Percentiles rank a stretch among this genome's conserved stretches.
Conservation (phyloP, 2,329 filamentous ascomycete genomes). For the Ceratocystis colombiana region DNA sequence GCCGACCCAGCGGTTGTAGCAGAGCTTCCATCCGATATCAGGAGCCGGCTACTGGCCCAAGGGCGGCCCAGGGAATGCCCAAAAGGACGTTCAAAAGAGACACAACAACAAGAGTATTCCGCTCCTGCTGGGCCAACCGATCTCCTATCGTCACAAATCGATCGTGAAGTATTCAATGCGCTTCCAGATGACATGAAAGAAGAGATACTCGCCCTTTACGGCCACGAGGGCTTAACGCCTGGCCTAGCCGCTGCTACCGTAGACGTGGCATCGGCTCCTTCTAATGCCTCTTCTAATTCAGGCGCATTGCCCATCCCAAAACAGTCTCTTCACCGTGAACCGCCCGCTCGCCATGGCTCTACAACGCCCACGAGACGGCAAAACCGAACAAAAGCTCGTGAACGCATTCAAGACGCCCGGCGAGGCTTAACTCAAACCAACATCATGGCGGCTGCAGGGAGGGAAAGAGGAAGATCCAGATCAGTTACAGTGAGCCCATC, state of each 20-base stretch:
- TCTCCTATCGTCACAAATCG: constrained; percentile 69
- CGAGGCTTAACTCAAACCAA: constrained; percentile 62
- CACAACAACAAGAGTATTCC: background rate
- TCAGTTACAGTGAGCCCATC: constrained; percentile 20
- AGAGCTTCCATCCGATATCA: constrained; percentile 74
- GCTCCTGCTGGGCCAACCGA: constrained; percentile 22
- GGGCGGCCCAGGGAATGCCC: constrained; percentile 29
- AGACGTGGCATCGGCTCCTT: constrained; percentile 25
- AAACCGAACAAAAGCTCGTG: constrained; percentile 38
- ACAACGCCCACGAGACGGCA: constrained; percentile 30
- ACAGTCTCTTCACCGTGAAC: constrained; percentile 8
- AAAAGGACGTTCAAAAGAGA: background rate
- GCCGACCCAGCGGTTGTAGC: constrained; percentile 72
- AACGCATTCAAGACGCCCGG: constrained; percentile 44
- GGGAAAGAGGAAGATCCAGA: background rate
- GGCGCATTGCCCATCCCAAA: background rate
- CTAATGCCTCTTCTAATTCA: constrained; percentile 26
- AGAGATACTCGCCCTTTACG: constrained; percentile 69
- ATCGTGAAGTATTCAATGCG: constrained; percentile 71
- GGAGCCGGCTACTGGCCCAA: constrained; percentile 60
- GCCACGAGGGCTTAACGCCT: constrained; percentile 33
- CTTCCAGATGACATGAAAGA: constrained; percentile 77
- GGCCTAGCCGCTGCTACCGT: constrained; percentile 29
- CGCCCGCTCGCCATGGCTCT: background rate
- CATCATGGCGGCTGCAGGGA: constrained; percentile 36